Evolutionary conservation across 345 rosid genomes (phyloP).

Genomic region (Bruguiera gymnorhiza): DNA sequence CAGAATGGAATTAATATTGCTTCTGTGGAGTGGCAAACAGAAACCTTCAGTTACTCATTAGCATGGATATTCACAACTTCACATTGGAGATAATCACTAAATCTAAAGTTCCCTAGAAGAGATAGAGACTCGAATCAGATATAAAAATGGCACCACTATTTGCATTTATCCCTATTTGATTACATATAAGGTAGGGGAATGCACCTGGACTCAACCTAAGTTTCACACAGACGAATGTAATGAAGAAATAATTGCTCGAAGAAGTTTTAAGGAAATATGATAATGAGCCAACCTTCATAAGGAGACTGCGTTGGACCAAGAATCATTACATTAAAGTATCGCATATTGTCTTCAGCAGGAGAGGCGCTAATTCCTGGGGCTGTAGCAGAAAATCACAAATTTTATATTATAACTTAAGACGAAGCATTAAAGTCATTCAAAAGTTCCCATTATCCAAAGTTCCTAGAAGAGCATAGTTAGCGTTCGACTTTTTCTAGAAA

Average conservation of each 20-base stretch:
- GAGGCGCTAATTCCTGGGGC: constrained; percentile 98
- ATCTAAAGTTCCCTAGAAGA: too few species aligned
- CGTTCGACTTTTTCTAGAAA: too few species aligned
- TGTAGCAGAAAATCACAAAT: constrained; percentile 30
- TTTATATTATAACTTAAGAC: neutral
- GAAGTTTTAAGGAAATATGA: neutral
- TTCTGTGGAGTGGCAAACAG: too few species aligned
- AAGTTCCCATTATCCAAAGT: neutral
- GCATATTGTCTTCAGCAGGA: constrained; percentile 92
- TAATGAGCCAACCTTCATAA: constrained; percentile 59
- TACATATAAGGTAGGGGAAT: too few species aligned
- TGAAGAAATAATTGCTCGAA: neutral
- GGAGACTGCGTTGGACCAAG: constrained; percentile 98
- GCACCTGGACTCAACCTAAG: too few species aligned
- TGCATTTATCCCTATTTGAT: too few species aligned
- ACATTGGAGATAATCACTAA: too few species aligned
- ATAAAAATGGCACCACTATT: too few species aligned
- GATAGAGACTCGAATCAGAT: too few species aligned
- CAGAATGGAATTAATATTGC: neutral
- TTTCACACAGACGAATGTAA: neutral
- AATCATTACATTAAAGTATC: constrained; percentile 91
- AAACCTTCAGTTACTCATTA: too few species aligned
- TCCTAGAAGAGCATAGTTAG: neutral
- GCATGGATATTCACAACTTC: too few species aligned
- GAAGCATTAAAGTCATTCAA: too few species aligned